Evolutionary conservation across 768 basidiomycete genomes (phyloP), one percentile per base, ranked within the genome.

Genomic region (Hemileccinum rubropunctum): DNA sequence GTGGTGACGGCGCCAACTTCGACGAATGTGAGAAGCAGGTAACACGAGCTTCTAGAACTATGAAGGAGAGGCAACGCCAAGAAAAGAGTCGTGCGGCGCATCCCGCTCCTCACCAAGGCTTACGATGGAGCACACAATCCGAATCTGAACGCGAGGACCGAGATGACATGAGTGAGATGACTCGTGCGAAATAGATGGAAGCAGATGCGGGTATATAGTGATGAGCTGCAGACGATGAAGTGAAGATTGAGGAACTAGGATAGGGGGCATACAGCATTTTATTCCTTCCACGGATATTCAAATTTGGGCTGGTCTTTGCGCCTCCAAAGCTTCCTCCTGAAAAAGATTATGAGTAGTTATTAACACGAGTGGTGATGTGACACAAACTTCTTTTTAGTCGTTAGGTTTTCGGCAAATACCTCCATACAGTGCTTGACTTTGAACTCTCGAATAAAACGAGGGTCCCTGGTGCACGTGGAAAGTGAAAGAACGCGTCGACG

Each of bases 371-470:
- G 10, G 27, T 26, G 20, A 15, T 26, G 21, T 1, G 32, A 20
- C 6, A 76, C 91, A 32, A 58, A 95, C 95, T 95, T 98, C 71
- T 86, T 91, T 76, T 95, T 95, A 10, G 86, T 91, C 0, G 82
- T 75, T 0, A 84, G 44, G 61, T 98, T 86, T 63, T 95, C 92
- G 0, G 74, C 91, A 65, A 86, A 97, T 3, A 94, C 82, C 61
- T 98, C 94, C 7, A 87, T 60, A 59, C 90, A 91, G 60, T 95
- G 57, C 61, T 91, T 78, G 3, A 78, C 68, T 71, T 95, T 98
- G 78, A 95, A 98, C 61, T 88, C 83, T 27, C 93, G 86, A 58
- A 98, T 94, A 71, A 95, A 98, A 0, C 88, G 84, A 21, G 95
- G 95, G 63, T 98, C 95, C 94, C 91, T 94, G 54, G 0, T 10